Evolutionary conservation across 371 early-diverging fungal genomes (phyloP).

Genomic region (Mortierella sp.): DNA sequence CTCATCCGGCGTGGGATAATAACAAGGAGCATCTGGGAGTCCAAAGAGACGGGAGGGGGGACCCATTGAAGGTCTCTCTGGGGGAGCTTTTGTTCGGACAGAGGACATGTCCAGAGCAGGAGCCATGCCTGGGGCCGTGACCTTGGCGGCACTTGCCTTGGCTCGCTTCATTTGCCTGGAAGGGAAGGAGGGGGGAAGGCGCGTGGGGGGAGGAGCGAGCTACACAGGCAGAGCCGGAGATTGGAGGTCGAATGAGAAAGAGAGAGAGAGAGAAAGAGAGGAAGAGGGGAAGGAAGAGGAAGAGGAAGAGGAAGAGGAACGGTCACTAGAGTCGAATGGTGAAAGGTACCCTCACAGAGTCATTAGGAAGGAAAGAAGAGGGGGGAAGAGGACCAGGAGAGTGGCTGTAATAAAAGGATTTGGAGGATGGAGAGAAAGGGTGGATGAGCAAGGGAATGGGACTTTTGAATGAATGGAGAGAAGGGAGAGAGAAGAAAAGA

Average conservation of each 20-base stretch:
- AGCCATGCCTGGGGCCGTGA: constrained; percentile 17
- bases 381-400: constrained; percentile 37
- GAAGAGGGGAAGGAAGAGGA: background rate
- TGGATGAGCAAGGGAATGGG: too few species aligned
- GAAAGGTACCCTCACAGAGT: background rate
- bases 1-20: constrained; percentile 86
- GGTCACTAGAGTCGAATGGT: too few species aligned
- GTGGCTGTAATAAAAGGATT: too few species aligned
- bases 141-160: constrained; percentile 23
- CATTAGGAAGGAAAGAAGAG: constrained; percentile 25
- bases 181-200: constrained; percentile 3
- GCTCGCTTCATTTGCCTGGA: constrained; percentile 37
- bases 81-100: constrained; percentile 45
- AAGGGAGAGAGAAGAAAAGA: too few species aligned
- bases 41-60: constrained; percentile 67
- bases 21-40: constrained; percentile 80
- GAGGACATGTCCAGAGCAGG: constrained; percentile 53
- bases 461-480: too few species aligned
- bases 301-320: background rate
- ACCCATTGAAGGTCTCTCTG: constrained; percentile 42
- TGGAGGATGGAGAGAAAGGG: too few species aligned
- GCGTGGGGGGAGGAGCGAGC: background rate
- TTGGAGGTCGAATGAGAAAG: background rate
- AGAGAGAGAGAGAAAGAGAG: constrained; percentile 18
- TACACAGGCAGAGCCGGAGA: background rate